These are phyloP conservation scores for Diplotaxis tenuifolia DNA, from an alignment of 345 rosid species.

Conservation along the genomic window DNA sequence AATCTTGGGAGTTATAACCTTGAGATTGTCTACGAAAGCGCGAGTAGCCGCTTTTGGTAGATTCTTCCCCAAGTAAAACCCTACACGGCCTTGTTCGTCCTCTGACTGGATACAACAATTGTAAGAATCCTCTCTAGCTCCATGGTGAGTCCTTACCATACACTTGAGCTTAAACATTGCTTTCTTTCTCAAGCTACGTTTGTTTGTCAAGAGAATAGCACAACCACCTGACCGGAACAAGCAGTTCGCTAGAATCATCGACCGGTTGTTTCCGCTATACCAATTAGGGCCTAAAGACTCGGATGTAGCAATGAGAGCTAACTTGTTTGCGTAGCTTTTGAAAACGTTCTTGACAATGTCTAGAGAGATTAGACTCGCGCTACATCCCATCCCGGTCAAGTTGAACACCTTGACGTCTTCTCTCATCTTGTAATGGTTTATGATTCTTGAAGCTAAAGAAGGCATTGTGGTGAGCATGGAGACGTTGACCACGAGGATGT, in stretches of 20 bases:
- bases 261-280: slow-evolving; percentile 76
- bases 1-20: slow-evolving; percentile 66
- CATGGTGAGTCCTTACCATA: slow-evolving; percentile 87
- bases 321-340: slow-evolving; percentile 47
- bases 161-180: slow-evolving; percentile 71
- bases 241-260: slow-evolving; percentile 86
- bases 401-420: slow-evolving; percentile 65
- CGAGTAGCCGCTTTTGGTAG: slow-evolving; percentile 82
- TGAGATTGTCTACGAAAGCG: slow-evolving; percentile 70
- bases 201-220: slow-evolving; percentile 70
- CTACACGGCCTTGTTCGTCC: slow-evolving; percentile 61
- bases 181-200: slow-evolving; percentile 42
- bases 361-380: slow-evolving; percentile 78
- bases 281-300: slow-evolving; percentile 82
- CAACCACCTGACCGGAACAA: slow-evolving; percentile 86
- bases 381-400: slow-evolving; percentile 88
- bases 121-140: slow-evolving; percentile 69
- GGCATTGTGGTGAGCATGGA: slow-evolving; percentile 69
- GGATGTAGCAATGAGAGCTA: slow-evolving; percentile 65
- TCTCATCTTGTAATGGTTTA: slow-evolving; percentile 77
- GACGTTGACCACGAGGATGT: slow-evolving; percentile 73
- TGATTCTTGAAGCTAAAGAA: slow-evolving; percentile 59
- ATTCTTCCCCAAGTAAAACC: slow-evolving; percentile 66
- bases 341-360: slow-evolving; percentile 65
- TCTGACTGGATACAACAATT: slow-evolving; percentile 65